Percentiles rank a stretch among this genome's conserved stretches.
Conservation (phyloP, 306 rosid genomes). For the Ormosia semicastrata region DNA sequence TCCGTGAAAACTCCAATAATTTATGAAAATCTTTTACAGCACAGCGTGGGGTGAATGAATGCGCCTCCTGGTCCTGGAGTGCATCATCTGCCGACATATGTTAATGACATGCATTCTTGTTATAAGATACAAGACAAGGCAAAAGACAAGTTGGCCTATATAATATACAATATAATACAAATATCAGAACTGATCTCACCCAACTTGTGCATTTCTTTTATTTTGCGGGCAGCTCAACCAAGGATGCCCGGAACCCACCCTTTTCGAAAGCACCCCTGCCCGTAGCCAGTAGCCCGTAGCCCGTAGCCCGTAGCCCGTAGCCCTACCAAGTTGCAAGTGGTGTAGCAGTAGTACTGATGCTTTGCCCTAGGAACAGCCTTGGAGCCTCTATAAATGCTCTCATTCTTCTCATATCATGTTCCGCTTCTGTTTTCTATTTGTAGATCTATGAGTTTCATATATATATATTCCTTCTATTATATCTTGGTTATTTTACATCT, state of each 20-base stretch:
- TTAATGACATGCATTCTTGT: not conserved
- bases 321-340: slow-evolving; percentile 21
- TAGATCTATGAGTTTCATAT: not conserved
- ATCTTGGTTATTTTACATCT: not conserved
- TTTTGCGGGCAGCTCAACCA: slow-evolving; percentile 31
- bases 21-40: not conserved
- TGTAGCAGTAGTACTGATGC: not conserved
- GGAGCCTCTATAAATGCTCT: slow-evolving; percentile 23
- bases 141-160: not conserved
- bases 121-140: not conserved
- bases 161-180: not conserved
- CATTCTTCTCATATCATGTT: not conserved
- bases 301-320: slow-evolving; percentile 44
- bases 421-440: not conserved
- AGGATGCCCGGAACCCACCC: not conserved
- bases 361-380: slow-evolving; percentile 33
- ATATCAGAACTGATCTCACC: not conserved
- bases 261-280: not conserved
- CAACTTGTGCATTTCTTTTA: slow-evolving; percentile 34
- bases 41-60: not conserved
- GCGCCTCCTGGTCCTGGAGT: not conserved
- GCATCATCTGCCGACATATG: not conserved
- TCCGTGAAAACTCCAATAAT: not conserved
- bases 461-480: not conserved
- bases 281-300: slow-evolving; percentile 30